phyloP scores from a whole-genome alignment of 305 asterid species.

The Ilex paraguariensis region DNA sequence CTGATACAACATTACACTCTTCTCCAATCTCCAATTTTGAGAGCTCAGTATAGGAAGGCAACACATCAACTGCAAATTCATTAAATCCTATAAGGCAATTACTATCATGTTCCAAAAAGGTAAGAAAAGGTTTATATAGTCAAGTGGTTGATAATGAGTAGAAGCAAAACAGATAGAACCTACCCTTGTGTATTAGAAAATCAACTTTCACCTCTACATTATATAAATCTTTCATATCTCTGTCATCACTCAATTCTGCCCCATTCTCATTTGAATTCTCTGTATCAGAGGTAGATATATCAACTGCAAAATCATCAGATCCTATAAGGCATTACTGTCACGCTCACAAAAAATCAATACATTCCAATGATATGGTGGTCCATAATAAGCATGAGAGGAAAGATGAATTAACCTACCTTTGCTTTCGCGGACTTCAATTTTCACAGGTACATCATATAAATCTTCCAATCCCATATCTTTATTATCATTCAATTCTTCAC shows the following conservation, averaged over 20 bases:
- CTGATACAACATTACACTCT: slow-evolving; percentile 7
- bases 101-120: no score
- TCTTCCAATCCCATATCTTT: slow-evolving; percentile 1
- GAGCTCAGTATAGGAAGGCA: neutral
- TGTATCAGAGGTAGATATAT: slow-evolving; percentile 10
- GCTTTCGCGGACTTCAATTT: slow-evolving; percentile 4
- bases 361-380: neutral
- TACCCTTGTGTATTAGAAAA: slow-evolving; percentile 16
- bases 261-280: slow-evolving; percentile 14
- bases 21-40: neutral
- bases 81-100: neutral
- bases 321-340: slow-evolving; percentile 4
- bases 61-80: slow-evolving; percentile 8
- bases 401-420: neutral
- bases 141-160: no score
- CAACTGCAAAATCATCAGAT: neutral
- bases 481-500: slow-evolving; percentile 1
- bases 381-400: neutral
- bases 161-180: no score
- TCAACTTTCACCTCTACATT: slow-evolving; percentile 1
- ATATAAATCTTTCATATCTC: neutral
- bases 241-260: neutral
- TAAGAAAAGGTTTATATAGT: no score
- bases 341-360: no score
- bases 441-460: neutral